A percentile compares a stretch with the other conserved stretches of the same genome.
phyloP scores from a whole-genome alignment of 805 yeast species.

The Suhomyces tanzawaensis region DNA sequence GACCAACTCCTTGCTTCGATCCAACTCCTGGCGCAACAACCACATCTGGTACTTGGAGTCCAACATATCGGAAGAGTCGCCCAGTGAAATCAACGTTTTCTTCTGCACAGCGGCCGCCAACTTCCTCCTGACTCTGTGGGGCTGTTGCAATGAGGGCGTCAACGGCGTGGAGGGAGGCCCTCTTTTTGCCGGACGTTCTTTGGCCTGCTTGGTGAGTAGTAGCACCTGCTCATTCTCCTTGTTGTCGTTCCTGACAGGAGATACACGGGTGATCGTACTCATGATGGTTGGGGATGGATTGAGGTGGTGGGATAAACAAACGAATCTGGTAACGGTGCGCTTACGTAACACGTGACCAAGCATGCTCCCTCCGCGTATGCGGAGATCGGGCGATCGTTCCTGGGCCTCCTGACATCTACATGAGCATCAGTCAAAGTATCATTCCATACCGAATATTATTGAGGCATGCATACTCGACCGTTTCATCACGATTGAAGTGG shows the following conservation, averaged over 20 bases:
- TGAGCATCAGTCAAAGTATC: no score
- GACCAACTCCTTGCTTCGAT: constrained; percentile 21
- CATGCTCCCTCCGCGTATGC: no score
- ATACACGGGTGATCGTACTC: background rate
- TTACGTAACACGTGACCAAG: no score
- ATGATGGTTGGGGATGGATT: no score
- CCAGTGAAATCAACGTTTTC: constrained; percentile 1
- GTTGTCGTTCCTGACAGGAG: background rate
- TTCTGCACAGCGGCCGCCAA: constrained; percentile 5
- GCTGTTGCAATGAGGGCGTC: constrained; percentile 24
- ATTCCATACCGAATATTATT: no score
- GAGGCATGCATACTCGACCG: no score
- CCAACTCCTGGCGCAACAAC: constrained; percentile 24
- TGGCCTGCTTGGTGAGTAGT: background rate
- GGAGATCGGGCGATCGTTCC: no score
- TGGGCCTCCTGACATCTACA: no score
- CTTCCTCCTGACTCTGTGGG: constrained; percentile 17
- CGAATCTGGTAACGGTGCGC: no score
- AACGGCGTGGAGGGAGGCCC: constrained; percentile 36
- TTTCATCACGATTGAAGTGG: no score
- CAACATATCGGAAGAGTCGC: constrained; percentile 15
- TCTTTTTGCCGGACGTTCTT: constrained; percentile 3
- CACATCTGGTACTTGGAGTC: constrained; percentile 31
- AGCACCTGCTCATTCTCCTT: background rate
- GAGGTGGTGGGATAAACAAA: no score